Evolutionary conservation across 306 rosid genomes (phyloP), one percentile per base, ranked within the genome.

Genomic region (Acmispon strigosus): DNA sequence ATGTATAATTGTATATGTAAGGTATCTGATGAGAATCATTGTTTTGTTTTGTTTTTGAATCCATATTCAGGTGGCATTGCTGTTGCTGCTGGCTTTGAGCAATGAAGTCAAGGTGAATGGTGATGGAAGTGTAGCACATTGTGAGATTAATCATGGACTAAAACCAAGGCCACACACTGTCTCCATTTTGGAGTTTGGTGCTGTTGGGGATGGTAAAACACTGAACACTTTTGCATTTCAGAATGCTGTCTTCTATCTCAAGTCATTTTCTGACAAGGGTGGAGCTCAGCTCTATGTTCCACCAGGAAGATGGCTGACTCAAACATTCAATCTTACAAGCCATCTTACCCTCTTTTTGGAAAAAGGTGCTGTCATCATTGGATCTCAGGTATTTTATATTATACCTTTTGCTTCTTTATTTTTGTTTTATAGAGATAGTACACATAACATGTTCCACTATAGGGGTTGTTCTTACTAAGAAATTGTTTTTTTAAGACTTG

Each of bases 251-350:
- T 93, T 93, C 82, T 93, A 93, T 76, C 94, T 94, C 80, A 94
- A 90, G 83, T 94, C 98, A 12, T 94, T 94, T 49, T 88, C 98
- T 44, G 98, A 94, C 54, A 94, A 94, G 83, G 98, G 98, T 11
- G 98, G 97, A 7, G 98, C 98, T 51, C 97, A 94, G 87, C 90
- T 94, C 4, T 94, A 94, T 17, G 92, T 94, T 42, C 98, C 98
- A 0, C 92, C 90, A 0, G 98, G 98, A 55, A 86, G 84, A 73
- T 94, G 98, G 98, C 87, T 94, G 14, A 94, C 98, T 3, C 92
- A 86, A 66, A 84, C 96, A 69, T 78, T 93, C 83, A 93, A 83
- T 71, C 98, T 93, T 65, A 93, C 98, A 13, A 93, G 98, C 74
- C 90, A 88, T 58, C 98, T 93, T 39, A 93, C 98, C 4, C 88